phyloP scores from a whole-genome alignment of 495 filamentous ascomycete genomes.

The Penicillium manginii region DNA sequence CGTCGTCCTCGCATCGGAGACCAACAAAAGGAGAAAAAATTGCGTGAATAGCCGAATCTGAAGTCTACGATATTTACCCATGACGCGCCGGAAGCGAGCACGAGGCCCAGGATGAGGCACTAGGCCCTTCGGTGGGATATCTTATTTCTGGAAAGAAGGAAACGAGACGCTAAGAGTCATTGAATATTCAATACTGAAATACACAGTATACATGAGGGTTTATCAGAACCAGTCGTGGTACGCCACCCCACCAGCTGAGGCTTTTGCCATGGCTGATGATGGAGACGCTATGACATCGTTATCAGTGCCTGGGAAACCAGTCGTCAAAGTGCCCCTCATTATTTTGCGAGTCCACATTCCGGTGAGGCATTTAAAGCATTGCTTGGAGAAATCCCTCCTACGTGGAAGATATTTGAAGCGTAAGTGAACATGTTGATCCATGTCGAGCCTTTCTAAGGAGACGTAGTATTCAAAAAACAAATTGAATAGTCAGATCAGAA shows the following conservation, averaged over 20 bases:
- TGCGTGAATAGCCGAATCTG: background rate
- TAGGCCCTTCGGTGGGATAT: background rate
- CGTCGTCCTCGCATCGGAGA: constrained; percentile 1
- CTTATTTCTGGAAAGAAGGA: background rate
- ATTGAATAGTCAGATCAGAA: background rate
- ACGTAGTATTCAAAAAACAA: background rate
- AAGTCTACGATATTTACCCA: background rate
- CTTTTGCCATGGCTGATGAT: constrained; percentile 6
- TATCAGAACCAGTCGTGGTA: constrained; percentile 4
- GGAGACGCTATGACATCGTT: constrained; percentile 7
- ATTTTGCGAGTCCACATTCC: constrained; percentile 18
- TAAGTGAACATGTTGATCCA: constrained; percentile 5
- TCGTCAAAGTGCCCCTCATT: constrained; percentile 6
- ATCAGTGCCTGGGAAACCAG: constrained; percentile 7
- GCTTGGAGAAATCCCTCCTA: constrained; percentile 10
- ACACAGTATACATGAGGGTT: constrained; percentile 6
- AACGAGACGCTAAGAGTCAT: background rate
- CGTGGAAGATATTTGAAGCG: background rate
- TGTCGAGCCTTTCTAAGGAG: constrained; percentile 8
- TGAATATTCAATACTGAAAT: background rate
- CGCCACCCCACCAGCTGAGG: constrained; percentile 5
- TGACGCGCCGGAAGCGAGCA: constrained; percentile 14
- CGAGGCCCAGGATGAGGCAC: constrained; percentile 4
- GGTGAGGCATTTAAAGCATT: constrained; percentile 26
- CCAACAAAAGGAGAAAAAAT: background rate